Base-by-base conservation (phyloP, 2,329 filamentous ascomycete genomes). In the Escovopsis sp. region DNA sequence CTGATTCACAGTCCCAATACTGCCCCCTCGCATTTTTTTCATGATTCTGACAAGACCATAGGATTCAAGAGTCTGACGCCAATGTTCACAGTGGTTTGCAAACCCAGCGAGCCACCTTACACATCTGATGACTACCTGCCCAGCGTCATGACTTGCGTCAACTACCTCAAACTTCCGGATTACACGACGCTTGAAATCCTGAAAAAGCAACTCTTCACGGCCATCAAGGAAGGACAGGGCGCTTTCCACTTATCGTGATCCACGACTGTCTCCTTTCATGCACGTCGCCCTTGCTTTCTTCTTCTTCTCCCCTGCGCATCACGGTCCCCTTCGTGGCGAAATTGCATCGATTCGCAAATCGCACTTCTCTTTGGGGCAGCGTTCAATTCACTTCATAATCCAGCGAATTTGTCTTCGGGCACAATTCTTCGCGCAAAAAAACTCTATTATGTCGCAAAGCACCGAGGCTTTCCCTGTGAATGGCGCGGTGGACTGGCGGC, bases 111-210 rank as follows among this genome's bases (percentile, higher is more conserved):
- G 53, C 76, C 85, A 13, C 90, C 90, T 2, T 90, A 87, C 56
- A 80, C 79, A 4, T 88, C 88, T 4, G 90, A 98, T 52, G 90
- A 98, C 61, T 98, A 96, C 51, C 70, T 98, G n/a, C 90, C 92
- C 11, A 96, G 87, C 54, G 92, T 98, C 55, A 98, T 98, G 92
- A 98, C 92, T 10, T 98, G 92, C 56, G 90, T 94, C 59, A 98
- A 98, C 58, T 98, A 98, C 55, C 74, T 98, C 49, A 98, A 98
- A 61, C 70, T 98, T 51, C 90, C 90, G 15, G 85, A 98, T 58
- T 98, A 98, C 60, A 88, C 77, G 45, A 76, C 65, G 46, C 62
- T 93, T 42, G 72, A 83, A 2, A 68, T 79, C 35, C 75, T 98
- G 59, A 78, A 71, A 50, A 72, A 79, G 53, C 83, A 84, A 55